Evolutionary conservation across 2,329 filamentous ascomycete genomes (phyloP), one percentile per base, ranked within the genome.

Genomic region (Macrophomina pseudophaseolina): DNA sequence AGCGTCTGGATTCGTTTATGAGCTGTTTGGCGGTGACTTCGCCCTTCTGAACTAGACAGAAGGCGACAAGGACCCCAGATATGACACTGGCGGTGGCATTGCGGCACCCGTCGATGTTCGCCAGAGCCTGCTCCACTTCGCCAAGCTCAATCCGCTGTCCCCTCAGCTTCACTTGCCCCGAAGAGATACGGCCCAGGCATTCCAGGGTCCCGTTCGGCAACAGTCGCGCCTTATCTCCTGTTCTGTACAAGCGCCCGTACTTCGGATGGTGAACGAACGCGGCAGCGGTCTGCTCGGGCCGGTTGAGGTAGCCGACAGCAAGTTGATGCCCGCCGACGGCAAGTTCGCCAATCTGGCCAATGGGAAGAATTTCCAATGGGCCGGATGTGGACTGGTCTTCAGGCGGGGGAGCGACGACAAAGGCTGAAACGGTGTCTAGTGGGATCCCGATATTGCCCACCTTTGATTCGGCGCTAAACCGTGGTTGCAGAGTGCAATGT

Each of bases 121-220:
- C 68, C 6, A 78, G 71, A 18, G 71, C 71, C 48, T 79, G 72
- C 68, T 80, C 77, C n/a, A 80, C 74, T 63, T 81, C 92, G 0
- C 91, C 91, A 4, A 95, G 85, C 73, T 95, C 91, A 60, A 96
- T 86, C 58, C 93, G 85, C 77, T 97, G 93, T 1, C 93, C 93
- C 64, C 93, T 86, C 7, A 97, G 83, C 78, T 97, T 97, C 60
- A 97, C 89, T 76, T 97, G 94, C 0, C 92, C 93, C 59, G 88
- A 87, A 2, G 87, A 86, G 12, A 97, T 89, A 11, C 94, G 89
- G 0, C 94, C 94, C 40, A 94, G 83, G 73, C 92, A 96, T 75
- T 97, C 91, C n/a, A 97, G 82, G 0, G 84, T 86, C 0, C 93
- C 92, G 68, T 91, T 84, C 0, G 82, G 71, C 1, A 85, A 84